phyloP scores from a whole-genome alignment of 1,284 basidiomycete genomes.

The Heimioporus retisporus region DNA sequence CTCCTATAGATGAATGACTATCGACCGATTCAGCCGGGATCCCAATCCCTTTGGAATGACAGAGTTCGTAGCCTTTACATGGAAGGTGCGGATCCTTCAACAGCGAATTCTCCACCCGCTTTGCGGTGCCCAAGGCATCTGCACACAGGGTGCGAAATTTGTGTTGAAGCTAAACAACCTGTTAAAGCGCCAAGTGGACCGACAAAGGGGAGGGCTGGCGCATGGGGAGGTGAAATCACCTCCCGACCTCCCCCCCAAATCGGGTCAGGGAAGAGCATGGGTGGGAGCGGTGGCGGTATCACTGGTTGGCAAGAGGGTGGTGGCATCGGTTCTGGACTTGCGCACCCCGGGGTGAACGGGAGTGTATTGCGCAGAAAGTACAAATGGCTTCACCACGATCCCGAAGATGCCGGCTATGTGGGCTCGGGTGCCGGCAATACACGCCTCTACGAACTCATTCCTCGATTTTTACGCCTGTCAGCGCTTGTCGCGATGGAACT shows the following conservation, averaged over 20 bases:
- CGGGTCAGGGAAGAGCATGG: conserved; percentile 42
- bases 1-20: conserved; percentile 10
- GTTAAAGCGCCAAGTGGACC: conserved; percentile 42
- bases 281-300: conserved; percentile 60
- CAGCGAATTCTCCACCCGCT: conserved; percentile 70
- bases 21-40: conserved; percentile 22
- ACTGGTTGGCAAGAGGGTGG: conserved; percentile 78
- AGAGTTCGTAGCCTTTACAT: conserved; percentile 65
- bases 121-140: conserved; percentile 79
- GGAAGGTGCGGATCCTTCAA: conserved; percentile 69
- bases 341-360: conserved; percentile 62
- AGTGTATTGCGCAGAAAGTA: conserved; percentile 64
- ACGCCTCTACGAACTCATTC: conserved; percentile 74
- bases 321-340: conserved; percentile 75
- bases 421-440: conserved; percentile 64
- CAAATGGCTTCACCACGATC: conserved; percentile 38
- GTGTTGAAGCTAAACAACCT: conserved; percentile 65
- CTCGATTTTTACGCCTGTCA: conserved; percentile 77
- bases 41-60: conserved; percentile 44
- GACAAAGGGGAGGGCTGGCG: conserved; percentile 30
- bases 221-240: conserved; percentile 39
- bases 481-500: conserved; percentile 81
- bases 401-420: conserved; percentile 34
- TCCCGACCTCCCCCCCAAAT: conserved; percentile 34
- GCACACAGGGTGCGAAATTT: conserved; percentile 77